Conservation (phyloP, 805 yeast genomes). For the Candida endomychidarum region DNA sequence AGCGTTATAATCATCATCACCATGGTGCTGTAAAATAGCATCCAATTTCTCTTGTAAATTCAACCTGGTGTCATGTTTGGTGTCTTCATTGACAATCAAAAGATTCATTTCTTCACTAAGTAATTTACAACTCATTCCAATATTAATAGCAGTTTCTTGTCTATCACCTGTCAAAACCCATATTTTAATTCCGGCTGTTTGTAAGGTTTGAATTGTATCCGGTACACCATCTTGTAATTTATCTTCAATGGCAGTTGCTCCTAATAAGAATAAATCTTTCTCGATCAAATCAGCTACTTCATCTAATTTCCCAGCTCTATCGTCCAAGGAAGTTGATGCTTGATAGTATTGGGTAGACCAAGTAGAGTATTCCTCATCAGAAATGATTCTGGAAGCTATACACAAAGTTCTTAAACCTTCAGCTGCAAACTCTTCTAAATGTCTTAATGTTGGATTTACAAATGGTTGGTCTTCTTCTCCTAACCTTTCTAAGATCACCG, state of each 20-base stretch:
- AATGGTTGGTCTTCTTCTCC: constrained; percentile 68
- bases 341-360: constrained; percentile 71
- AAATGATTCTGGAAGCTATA: constrained; percentile 78
- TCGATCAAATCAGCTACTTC: constrained; percentile 90
- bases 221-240: constrained; percentile 98
- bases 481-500: constrained; percentile 87
- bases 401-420: constrained; percentile 95
- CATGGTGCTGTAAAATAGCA: constrained; percentile 68
- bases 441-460: constrained; percentile 77
- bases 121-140: constrained; percentile 96
- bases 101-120: constrained; percentile 95
- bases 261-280: constrained; percentile 71
- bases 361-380: constrained; percentile 69
- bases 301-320: constrained; percentile 76
- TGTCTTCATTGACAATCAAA: constrained; percentile 83
- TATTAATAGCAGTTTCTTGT: constrained; percentile 97
- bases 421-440: constrained; percentile 93
- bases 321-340: constrained; percentile 79
- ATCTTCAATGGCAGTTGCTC: constrained; percentile 98
- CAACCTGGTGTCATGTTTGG: constrained; percentile 68
- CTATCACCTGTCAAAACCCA: constrained; percentile 99
- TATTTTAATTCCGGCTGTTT: constrained; percentile 93
- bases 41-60: constrained; percentile 74
- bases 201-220: constrained; percentile 91
- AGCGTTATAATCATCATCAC: constrained; percentile 57